phyloP scores from a whole-genome alignment of 116 monocot genomes.

The Posidonia oceanica region DNA sequence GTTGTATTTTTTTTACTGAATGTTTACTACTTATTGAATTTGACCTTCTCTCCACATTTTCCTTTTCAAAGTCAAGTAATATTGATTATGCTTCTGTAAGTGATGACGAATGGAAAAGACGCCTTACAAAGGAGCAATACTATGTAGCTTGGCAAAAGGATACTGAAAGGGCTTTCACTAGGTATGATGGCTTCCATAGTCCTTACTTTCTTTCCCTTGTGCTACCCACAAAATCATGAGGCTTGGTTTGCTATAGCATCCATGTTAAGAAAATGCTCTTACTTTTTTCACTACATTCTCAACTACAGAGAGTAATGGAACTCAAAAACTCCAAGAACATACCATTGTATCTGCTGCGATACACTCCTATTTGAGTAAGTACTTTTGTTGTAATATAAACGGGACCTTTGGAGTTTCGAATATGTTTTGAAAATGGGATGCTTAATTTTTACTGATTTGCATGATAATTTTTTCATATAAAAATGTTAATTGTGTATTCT shows the following conservation, averaged over 20 bases:
- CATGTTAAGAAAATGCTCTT: too few species aligned
- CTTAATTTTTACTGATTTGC: not conserved
- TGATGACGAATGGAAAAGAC: conserved; percentile 74
- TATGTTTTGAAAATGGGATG: not conserved
- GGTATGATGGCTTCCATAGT: conserved; percentile 27
- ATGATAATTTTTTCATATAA: not conserved
- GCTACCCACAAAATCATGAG: not conserved
- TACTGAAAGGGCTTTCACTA: conserved; percentile 86
- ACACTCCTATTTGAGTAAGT: conserved; percentile 84
- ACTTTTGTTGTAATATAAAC: not conserved
- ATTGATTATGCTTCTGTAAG: conserved; percentile 26
- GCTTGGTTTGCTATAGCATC: too few species aligned
- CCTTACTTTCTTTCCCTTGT: not conserved
- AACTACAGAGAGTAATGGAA: conserved; percentile 79
- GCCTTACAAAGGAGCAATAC: conserved; percentile 57
- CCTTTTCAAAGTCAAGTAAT: conserved; percentile 19
- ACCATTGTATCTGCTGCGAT: conserved; percentile 85
- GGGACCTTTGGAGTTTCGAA: not conserved
- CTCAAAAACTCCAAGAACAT: conserved; percentile 67
- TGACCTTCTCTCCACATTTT: not conserved
- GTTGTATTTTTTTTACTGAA: too few species aligned
- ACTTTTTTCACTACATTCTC: conserved; percentile 1
- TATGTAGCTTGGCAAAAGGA: conserved; percentile 75
- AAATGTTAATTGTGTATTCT: not conserved
- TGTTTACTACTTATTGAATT: not conserved